Evolutionary conservation across 768 basidiomycete species (phyloP).

Genomic region (Suillus lakei): DNA sequence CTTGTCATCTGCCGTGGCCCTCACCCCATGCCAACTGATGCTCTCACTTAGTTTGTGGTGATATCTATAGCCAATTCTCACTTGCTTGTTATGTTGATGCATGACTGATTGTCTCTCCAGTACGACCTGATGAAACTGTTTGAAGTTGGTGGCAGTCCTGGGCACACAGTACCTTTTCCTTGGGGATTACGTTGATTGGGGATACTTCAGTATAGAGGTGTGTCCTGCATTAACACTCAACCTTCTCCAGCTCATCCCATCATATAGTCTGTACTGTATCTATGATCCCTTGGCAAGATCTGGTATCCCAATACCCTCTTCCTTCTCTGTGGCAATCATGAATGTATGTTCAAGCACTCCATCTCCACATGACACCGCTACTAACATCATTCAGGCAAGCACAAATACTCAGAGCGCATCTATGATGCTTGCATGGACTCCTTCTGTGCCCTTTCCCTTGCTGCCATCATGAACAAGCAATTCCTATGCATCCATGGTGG

Average conservation of each 20-base stretch:
- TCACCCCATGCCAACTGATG: constrained; percentile 6
- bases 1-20: background rate
- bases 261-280: constrained; percentile 89
- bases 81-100: constrained; percentile 12
- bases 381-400: constrained; percentile 69
- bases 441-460: constrained; percentile 93
- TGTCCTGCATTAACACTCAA: constrained; percentile 15
- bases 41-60: constrained; percentile 77
- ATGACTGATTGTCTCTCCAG: constrained; percentile 41
- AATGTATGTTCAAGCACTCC: constrained; percentile 63
- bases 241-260: constrained; percentile 12
- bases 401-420: constrained; percentile 96
- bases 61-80: constrained; percentile 93
- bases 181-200: constrained; percentile 92
- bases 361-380: constrained; percentile 15
- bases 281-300: constrained; percentile 98
- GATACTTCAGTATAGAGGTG: constrained; percentile 93
- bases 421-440: constrained; percentile 99
- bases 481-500: constrained; percentile 99
- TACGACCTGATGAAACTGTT: constrained; percentile 96
- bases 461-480: constrained; percentile 99
- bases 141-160: constrained; percentile 92
- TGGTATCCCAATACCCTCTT: constrained; percentile 99
- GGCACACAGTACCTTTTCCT: constrained; percentile 92
- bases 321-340: constrained; percentile 96